Evolutionary conservation across 2,329 filamentous ascomycete species (phyloP).

Genomic region (Taxawa tesnikishii): DNA sequence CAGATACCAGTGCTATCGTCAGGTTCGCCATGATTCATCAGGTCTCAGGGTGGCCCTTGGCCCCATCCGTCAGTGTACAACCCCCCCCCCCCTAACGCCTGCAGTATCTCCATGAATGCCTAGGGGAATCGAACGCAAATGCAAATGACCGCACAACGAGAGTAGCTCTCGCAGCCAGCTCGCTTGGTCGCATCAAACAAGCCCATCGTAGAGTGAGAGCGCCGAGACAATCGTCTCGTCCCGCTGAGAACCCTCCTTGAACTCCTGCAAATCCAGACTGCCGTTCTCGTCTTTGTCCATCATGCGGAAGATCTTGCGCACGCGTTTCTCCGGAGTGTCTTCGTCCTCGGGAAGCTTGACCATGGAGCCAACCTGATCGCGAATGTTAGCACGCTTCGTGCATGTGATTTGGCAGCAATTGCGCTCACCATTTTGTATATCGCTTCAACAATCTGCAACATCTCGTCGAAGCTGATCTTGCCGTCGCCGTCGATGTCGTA

Average conservation of each 20-base stretch:
- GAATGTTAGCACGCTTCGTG: slow-evolving; percentile 5
- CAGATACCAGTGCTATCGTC: too few relatives aligned
- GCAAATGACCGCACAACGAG: too few relatives aligned
- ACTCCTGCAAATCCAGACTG: slow-evolving; percentile 91
- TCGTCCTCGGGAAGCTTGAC: slow-evolving; percentile 97
- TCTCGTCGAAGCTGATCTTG: slow-evolving; percentile 98
- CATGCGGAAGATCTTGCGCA: slow-evolving; percentile 97
- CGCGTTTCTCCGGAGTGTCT: slow-evolving; percentile 96
- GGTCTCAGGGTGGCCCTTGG: too few relatives aligned
- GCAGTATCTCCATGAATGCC: too few relatives aligned
- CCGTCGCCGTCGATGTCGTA: slow-evolving; percentile 99
- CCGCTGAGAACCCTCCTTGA: slow-evolving; percentile 97
- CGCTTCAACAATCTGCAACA: slow-evolving; percentile 95
- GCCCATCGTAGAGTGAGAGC: slow-evolving; percentile 85
- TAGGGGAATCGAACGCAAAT: slow-evolving; percentile 2
- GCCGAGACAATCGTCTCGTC: slow-evolving; percentile 98
- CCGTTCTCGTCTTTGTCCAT: slow-evolving; percentile 99
- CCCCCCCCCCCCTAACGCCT: too few relatives aligned
- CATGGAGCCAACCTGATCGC: slow-evolving; percentile 84
- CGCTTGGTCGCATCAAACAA: slow-evolving; percentile 50
- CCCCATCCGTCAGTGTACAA: too few relatives aligned
- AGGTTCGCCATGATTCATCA: too few relatives aligned
- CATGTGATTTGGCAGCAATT: too few relatives aligned
- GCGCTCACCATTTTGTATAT: slow-evolving; percentile 93
- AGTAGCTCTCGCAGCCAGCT: too few relatives aligned